phyloP scores from a whole-genome alignment of 2,329 filamentous ascomycete genomes.

The Magnaporthiopsis incrustans region DNA sequence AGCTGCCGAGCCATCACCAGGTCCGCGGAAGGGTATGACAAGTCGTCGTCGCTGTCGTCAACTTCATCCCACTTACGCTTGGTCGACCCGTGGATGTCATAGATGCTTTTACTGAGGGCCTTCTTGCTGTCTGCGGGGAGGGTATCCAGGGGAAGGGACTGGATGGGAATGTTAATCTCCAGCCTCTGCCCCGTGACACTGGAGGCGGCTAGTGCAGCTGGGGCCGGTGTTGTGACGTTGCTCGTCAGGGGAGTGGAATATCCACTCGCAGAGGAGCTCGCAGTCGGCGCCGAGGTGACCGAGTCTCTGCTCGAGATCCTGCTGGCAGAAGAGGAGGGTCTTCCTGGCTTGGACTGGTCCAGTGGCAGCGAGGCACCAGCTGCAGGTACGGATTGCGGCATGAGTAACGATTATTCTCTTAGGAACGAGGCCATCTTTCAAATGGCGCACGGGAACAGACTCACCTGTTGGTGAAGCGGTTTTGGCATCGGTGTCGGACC shows the following conservation, averaged over 20 bases:
- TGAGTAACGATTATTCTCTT: neutral
- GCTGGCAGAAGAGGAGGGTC: conserved; percentile 3
- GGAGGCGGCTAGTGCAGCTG: conserved; percentile 13
- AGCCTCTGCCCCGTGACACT: conserved; percentile 19
- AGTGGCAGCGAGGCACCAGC: neutral
- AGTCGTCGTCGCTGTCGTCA: conserved; percentile 32
- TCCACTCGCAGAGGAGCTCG: conserved; percentile 28
- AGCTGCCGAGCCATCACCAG: conserved; percentile 47
- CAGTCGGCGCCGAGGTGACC: conserved; percentile 27
- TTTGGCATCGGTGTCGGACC: too few relatives aligned
- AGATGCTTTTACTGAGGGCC: conserved; percentile 40
- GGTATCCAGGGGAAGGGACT: conserved; percentile 17
- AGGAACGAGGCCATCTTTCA: neutral
- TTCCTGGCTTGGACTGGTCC: neutral
- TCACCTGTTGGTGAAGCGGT: neutral
- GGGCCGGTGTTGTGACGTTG: conserved; percentile 29
- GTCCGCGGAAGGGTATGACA: conserved; percentile 31
- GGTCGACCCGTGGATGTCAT: conserved; percentile 30
- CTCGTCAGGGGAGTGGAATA: conserved; percentile 36
- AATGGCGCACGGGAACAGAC: neutral
- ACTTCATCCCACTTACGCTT: conserved; percentile 36
- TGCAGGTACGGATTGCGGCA: neutral
- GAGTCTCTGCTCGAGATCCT: conserved; percentile 17
- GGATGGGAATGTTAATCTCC: conserved; percentile 25
- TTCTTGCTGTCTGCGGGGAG: conserved; percentile 36